Percentiles rank a stretch among this genome's conserved stretches.
phyloP scores from a whole-genome alignment of 2,329 filamentous ascomycete species.

The Trichoderma harzianum region DNA sequence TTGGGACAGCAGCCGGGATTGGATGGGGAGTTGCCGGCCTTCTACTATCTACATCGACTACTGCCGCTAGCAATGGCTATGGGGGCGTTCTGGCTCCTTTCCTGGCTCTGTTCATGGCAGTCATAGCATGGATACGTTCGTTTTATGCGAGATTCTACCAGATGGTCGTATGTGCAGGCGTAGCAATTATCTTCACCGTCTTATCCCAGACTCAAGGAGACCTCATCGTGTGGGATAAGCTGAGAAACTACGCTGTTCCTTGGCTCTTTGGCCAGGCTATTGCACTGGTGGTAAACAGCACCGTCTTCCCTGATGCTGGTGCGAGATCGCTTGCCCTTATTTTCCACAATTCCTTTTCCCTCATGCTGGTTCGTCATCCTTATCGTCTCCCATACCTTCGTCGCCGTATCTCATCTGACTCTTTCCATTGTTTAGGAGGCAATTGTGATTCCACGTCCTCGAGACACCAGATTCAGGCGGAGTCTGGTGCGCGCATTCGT shows the following conservation, averaged over 20 bases:
- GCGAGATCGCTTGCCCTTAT: constrained; percentile 48
- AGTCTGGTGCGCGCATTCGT: constrained; percentile 51
- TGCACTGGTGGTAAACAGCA: constrained; percentile 45
- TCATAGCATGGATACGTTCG: constrained; percentile 51
- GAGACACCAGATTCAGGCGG: constrained; percentile 35
- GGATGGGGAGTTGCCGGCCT: constrained; percentile 55
- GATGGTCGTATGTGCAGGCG: constrained; percentile 51
- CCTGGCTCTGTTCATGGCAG: constrained; percentile 50
- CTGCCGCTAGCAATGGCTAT: constrained; percentile 44
- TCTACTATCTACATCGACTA: constrained; percentile 50
- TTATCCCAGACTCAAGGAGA: constrained; percentile 46
- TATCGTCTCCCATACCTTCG: too few species aligned
- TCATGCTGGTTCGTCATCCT: constrained; percentile 41
- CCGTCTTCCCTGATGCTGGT: constrained; percentile 54
- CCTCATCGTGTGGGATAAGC: constrained; percentile 46
- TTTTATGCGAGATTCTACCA: constrained; percentile 57
- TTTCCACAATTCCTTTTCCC: constrained; percentile 44
- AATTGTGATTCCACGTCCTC: constrained; percentile 30
- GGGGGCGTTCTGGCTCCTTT: constrained; percentile 56
- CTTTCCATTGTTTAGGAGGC: constrained; percentile 26
- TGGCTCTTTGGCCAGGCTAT: constrained; percentile 56
- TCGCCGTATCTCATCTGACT: neutral
- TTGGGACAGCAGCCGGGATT: constrained; percentile 52
- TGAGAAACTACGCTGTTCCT: constrained; percentile 52
- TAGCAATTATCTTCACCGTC: constrained; percentile 53